These are phyloP conservation scores for Ganoderma lucidum DNA, from an alignment of 1,284 basidiomycete genomes.

Conservation along the genomic window DNA sequence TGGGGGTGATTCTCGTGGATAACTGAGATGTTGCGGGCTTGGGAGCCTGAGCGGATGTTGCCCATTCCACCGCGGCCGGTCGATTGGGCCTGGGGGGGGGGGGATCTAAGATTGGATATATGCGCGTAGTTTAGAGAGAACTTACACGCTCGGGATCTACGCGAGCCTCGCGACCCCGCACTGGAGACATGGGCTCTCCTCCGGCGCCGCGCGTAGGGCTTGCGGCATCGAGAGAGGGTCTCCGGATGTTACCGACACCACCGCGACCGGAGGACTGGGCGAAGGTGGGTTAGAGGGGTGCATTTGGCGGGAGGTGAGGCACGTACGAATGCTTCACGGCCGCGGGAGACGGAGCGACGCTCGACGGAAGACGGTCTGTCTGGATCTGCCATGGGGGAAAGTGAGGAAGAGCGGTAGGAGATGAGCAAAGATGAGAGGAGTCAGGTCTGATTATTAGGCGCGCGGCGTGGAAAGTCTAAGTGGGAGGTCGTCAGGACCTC, in stretches of 20 bases:
- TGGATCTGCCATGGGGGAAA: slow-evolving; percentile 6
- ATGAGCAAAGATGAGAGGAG: slow-evolving; percentile 11
- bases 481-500: not conserved
- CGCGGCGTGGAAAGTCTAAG: not conserved
- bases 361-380: slow-evolving; percentile 22
- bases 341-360: slow-evolving; percentile 41
- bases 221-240: slow-evolving; percentile 49
- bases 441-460: slow-evolving; percentile 11
- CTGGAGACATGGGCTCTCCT: slow-evolving; percentile 40
- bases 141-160: slow-evolving; percentile 46
- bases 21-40: slow-evolving; percentile 49
- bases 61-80: slow-evolving; percentile 82
- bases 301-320: slow-evolving; percentile 6
- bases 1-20: slow-evolving; percentile 38
- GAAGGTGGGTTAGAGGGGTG: slow-evolving; percentile 3
- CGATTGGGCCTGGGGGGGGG: slow-evolving; percentile 53
- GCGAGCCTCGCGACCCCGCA: slow-evolving; percentile 65
- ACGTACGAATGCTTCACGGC: slow-evolving; percentile 41
- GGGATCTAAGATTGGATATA: slow-evolving; percentile 7
- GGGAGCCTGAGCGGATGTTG: slow-evolving; percentile 79
- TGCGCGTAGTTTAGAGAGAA: slow-evolving; percentile 12
- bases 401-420: slow-evolving; percentile 10
- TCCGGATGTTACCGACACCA: slow-evolving; percentile 72
- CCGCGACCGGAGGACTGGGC: slow-evolving; percentile 70
- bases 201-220: slow-evolving; percentile 46